A percentile compares a stretch with the other conserved stretches of the same genome.
phyloP scores from a whole-genome alignment of 495 filamentous ascomycete species.

The Aspergillus sclerotiicarbonarius region DNA sequence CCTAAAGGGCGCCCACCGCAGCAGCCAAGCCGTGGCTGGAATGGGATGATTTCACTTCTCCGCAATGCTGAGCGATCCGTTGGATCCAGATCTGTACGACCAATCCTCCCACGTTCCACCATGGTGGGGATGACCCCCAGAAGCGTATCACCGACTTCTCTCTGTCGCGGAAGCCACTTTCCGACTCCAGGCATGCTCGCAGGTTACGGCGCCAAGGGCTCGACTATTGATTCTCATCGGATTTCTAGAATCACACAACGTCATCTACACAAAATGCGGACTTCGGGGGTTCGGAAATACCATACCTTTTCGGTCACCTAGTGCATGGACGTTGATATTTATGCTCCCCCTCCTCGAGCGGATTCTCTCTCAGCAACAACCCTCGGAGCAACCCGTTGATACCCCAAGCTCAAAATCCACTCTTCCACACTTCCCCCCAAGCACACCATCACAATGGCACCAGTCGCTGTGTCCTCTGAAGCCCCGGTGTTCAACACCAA shows the following conservation, averaged over 20 bases:
- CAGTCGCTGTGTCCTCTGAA: conserved; percentile 28
- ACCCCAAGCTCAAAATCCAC: conserved; percentile 3
- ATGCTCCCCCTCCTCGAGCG: not conserved
- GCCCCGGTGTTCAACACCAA: conserved; percentile 31
- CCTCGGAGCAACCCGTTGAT: conserved; percentile 1
- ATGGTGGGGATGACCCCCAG: conserved; percentile 11
- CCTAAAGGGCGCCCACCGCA: conserved; percentile 18
- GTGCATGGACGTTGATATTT: not conserved
- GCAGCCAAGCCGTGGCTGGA: not conserved
- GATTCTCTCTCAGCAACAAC: not conserved
- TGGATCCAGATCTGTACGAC: conserved; percentile 13
- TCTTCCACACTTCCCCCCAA: conserved; percentile 2
- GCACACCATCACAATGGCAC: conserved; percentile 30
- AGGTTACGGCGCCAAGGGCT: not conserved
- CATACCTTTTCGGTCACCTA: not conserved
- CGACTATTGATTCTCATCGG: not conserved
- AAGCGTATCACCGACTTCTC: conserved; percentile 5
- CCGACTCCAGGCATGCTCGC: conserved; percentile 23
- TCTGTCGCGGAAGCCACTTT: conserved; percentile 27
- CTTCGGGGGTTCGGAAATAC: not conserved
- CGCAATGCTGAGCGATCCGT: conserved; percentile 3
- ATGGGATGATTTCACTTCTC: conserved; percentile 1
- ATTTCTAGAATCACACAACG: conserved; percentile 7
- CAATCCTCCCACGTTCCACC: conserved; percentile 5
- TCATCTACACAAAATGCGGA: not conserved